Evolutionary conservation across 2,329 filamentous ascomycete species (phyloP).

Genomic region (Cercospora janseana): DNA sequence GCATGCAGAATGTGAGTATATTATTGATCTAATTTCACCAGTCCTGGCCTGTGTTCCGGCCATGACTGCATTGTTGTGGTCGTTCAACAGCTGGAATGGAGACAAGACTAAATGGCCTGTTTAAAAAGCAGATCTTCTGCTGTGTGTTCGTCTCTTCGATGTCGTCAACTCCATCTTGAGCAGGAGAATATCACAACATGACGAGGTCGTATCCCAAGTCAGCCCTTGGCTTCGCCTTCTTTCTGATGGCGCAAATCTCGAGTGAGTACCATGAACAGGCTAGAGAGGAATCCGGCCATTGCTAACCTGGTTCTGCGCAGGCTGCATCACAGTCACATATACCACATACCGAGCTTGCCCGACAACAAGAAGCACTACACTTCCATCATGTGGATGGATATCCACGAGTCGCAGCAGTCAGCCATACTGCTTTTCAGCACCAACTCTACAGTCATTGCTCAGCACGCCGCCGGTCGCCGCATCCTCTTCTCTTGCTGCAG

Average conservation of each 20-base stretch:
- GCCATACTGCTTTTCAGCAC: slow-evolving; percentile 9
- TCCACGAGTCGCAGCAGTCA: slow-evolving; percentile 1
- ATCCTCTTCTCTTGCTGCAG: neutral
- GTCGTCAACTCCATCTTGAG: too few relatives aligned
- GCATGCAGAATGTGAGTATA: too few relatives aligned
- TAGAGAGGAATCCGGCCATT: neutral
- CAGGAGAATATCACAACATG: too few relatives aligned
- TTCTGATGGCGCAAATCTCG: slow-evolving; percentile 1
- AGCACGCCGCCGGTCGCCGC: too few relatives aligned
- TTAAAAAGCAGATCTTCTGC: too few relatives aligned
- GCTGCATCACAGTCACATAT: slow-evolving; percentile 4
- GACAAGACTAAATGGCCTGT: too few relatives aligned
- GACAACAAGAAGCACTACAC: slow-evolving; percentile 1
- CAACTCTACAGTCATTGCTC: neutral
- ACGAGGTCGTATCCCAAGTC: neutral
- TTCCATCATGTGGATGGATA: slow-evolving; percentile 12
- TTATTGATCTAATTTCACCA: too few relatives aligned
- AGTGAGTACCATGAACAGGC: neutral
- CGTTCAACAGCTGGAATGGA: too few relatives aligned
- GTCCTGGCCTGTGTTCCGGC: too few relatives aligned
- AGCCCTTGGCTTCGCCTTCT: neutral
- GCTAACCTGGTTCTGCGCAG: neutral
- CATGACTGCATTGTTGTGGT: too few relatives aligned
- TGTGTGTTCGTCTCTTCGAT: too few relatives aligned
- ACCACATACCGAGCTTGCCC: slow-evolving; percentile 4